These are phyloP conservation scores for Sporothrix pallida DNA, from an alignment of 2,329 filamentous ascomycete species.

Conservation along the genomic window DNA sequence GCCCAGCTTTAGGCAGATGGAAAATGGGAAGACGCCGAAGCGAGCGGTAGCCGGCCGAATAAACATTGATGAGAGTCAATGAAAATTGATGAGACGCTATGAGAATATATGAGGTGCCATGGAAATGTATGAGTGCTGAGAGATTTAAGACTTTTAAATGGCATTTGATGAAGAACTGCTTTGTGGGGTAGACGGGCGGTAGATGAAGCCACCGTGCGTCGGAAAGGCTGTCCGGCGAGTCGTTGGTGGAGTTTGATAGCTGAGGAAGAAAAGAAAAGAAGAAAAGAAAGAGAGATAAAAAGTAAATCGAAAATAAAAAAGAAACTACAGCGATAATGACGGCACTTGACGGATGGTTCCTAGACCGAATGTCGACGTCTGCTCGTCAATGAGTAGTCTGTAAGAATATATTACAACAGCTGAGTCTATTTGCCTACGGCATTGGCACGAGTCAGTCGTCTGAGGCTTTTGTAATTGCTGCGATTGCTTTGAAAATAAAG, in stretches of 20 bases:
- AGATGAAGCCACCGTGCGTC: conserved; percentile 11
- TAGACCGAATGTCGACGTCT: conserved; percentile 9
- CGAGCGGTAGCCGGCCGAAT: conserved; percentile 16
- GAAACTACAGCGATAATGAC: background rate
- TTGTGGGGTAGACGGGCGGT: conserved; percentile 4
- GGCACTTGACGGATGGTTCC: background rate
- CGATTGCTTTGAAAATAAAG: background rate
- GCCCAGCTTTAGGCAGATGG: conserved; percentile 30
- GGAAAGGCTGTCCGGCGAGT: conserved; percentile 11
- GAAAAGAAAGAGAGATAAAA: too few relatives aligned
- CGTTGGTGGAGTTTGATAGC: background rate
- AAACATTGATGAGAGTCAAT: background rate
- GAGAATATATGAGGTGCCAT: background rate
- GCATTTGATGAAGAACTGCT: background rate
- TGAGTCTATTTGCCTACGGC: too few relatives aligned
- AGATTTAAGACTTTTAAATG: conserved; percentile 18
- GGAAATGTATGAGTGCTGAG: background rate
- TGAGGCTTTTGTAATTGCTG: background rate
- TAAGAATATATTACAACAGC: background rate
- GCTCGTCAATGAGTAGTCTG: background rate
- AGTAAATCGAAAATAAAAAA: too few relatives aligned
- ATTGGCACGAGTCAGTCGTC: conserved; percentile 10
- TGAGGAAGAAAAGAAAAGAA: background rate
- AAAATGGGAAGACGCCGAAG: background rate
- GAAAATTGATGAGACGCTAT: too few relatives aligned